phyloP scores from a whole-genome alignment of 305 asterid species.

The Solanum hybrid region DNA sequence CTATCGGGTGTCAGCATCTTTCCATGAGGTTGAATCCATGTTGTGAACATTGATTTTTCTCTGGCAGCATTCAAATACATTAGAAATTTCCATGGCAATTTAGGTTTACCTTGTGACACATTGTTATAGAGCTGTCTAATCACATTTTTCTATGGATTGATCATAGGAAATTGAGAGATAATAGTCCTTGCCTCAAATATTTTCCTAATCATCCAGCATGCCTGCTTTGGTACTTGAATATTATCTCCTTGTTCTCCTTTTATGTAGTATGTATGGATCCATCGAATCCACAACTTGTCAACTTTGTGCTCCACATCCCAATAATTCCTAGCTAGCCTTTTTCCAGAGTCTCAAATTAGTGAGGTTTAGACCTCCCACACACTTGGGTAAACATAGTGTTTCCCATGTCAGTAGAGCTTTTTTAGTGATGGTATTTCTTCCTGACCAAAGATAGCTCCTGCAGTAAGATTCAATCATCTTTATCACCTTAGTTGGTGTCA shows the following conservation, averaged over 20 bases:
- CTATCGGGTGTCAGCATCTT: background rate
- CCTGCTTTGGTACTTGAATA: background rate
- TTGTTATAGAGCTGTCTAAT: background rate
- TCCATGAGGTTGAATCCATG: background rate
- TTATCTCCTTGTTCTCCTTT: background rate
- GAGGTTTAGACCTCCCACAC: background rate
- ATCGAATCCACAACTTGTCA: background rate
- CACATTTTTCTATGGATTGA: background rate
- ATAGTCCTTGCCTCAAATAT: background rate
- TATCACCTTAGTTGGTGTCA: background rate
- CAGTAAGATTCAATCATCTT: background rate
- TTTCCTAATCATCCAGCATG: background rate
- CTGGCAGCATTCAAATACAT: background rate
- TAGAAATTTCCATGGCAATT: background rate
- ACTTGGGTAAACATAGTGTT: background rate
- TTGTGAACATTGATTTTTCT: background rate
- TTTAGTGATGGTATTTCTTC: background rate
- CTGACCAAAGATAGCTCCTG: background rate
- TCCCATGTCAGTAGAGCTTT: background rate
- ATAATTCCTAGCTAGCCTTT: background rate
- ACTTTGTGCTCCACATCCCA: background rate
- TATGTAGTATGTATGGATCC: background rate
- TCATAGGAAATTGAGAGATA: background rate
- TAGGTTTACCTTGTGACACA: background rate
- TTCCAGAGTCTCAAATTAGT: background rate